Evolutionary conservation across 164 flowering plant genomes (phyloP).

Genomic region (Magnolia changhungtana): DNA sequence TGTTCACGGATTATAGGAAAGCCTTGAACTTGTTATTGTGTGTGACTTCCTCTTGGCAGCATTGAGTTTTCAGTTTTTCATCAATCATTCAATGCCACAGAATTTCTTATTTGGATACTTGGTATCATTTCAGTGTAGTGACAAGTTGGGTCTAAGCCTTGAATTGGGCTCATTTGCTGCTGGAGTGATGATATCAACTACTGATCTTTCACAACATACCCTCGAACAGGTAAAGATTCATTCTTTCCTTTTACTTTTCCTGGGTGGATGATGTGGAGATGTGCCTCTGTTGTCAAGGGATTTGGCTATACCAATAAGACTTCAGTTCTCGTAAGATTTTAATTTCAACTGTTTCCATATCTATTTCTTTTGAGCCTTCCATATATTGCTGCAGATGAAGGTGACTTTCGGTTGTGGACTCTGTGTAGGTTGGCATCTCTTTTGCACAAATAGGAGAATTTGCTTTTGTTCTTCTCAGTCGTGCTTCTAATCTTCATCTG

Average conservation of each 20-base stretch:
- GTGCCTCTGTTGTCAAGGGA: constrained; percentile 60
- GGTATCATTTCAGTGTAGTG: constrained; percentile 76
- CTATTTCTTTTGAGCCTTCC: constrained; percentile 3
- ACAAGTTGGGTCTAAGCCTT: constrained; percentile 93
- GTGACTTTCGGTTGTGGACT: constrained; percentile 2
- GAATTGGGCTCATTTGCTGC: constrained; percentile 99
- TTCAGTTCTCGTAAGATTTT: constrained; percentile 63
- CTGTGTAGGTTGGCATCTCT: constrained; percentile 87
- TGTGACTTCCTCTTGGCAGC: neutral
- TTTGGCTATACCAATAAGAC: constrained; percentile 87
- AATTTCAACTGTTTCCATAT: neutral
- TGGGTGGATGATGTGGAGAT: too few relatives aligned
- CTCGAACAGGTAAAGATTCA: constrained; percentile 73
- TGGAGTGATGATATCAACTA: constrained; percentile 96
- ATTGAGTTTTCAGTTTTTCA: too few relatives aligned
- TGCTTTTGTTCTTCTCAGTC: constrained; percentile 95
- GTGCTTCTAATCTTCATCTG: constrained; percentile 90
- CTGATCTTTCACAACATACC: constrained; percentile 93
- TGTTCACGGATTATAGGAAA: neutral
- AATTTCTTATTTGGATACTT: constrained; percentile 12
- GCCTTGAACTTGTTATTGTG: neutral
- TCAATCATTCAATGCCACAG: neutral
- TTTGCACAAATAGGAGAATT: constrained; percentile 97
- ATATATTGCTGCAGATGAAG: constrained; percentile 7
- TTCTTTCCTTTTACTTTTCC: neutral